phyloP scores from a whole-genome alignment of 2,329 filamentous ascomycete species.

The Trichothecium sympodiale region DNA sequence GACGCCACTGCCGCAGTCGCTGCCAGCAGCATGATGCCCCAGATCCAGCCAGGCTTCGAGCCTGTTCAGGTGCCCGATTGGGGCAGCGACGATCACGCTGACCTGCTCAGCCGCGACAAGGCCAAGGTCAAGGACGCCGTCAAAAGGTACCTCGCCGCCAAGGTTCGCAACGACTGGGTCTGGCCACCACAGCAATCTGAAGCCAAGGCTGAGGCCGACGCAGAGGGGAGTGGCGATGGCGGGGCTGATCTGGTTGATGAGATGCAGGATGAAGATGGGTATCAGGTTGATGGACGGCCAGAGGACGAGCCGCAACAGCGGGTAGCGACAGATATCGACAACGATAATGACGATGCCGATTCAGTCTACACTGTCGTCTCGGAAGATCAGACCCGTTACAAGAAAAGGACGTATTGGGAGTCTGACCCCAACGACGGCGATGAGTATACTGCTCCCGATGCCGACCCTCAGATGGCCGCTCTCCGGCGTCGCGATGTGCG shows the following conservation, averaged over 20 bases:
- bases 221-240: not conserved
- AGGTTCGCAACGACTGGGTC: constrained; percentile 48
- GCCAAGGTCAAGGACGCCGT: constrained; percentile 52
- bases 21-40: constrained; percentile 10
- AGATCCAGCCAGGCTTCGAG: too few relatives aligned
- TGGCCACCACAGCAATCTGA: constrained; percentile 33
- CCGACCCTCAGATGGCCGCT: constrained; percentile 29
- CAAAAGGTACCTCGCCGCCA: constrained; percentile 40
- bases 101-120: constrained; percentile 52
- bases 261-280: constrained; percentile 20
- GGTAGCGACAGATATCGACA: constrained; percentile 13
- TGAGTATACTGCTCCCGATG: constrained; percentile 30
- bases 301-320: constrained; percentile 21
- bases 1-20: constrained; percentile 16
- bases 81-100: constrained; percentile 43
- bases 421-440: constrained; percentile 46
- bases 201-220: not conserved
- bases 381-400: constrained; percentile 40
- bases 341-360: constrained; percentile 32
- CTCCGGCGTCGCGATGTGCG: constrained; percentile 34
- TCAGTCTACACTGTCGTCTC: constrained; percentile 48
- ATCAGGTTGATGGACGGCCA: constrained; percentile 27
- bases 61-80: constrained; percentile 14
- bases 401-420: constrained; percentile 41
- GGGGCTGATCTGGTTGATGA: constrained; percentile 16